Conservation (phyloP, 306 rosid genomes). For the Quercus ilex region DNA sequence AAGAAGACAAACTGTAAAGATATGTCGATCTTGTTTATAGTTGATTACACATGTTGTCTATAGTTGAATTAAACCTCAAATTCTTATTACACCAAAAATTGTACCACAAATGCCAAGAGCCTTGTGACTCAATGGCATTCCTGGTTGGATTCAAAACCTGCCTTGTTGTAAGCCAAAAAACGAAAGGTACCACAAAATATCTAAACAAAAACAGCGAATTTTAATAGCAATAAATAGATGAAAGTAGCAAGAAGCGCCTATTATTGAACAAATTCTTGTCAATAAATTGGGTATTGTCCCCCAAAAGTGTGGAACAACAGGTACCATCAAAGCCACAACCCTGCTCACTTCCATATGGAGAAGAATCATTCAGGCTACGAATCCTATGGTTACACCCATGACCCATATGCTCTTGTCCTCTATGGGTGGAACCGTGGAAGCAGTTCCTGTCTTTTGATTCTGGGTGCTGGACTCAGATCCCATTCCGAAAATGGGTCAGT, state of each 20-base stretch:
- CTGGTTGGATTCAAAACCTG: no score
- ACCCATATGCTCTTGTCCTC: slow-evolving; percentile 50
- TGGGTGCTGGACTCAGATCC: slow-evolving; percentile 30
- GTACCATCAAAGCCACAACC: slow-evolving; percentile 49
- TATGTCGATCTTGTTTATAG: slow-evolving; percentile 15
- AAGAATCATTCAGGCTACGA: slow-evolving; percentile 60
- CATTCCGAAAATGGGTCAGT: slow-evolving; percentile 43
- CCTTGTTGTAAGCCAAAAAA: no score
- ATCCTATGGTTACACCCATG: slow-evolving; percentile 62
- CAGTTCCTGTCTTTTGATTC: slow-evolving; percentile 37
- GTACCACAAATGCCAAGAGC: neutral
- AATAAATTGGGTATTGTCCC: slow-evolving; percentile 57
- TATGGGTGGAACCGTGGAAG: slow-evolving; percentile 18
- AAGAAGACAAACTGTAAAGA: slow-evolving; percentile 34
- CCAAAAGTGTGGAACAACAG: slow-evolving; percentile 82
- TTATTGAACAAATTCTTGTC: slow-evolving; percentile 82
- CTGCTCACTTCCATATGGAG: slow-evolving; percentile 51
- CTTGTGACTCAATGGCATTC: no score
- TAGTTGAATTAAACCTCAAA: no score
- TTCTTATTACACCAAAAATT: neutral
- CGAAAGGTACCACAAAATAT: neutral
- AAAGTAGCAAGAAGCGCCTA: slow-evolving; percentile 28
- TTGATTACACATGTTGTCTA: no score
- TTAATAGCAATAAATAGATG: neutral
- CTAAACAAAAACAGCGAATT: neutral